A percentile compares a stretch with the other conserved stretches of the same genome.
Evolutionary conservation across 257 asterid genomes (phyloP).

Genomic region (Capsicum chinense): DNA sequence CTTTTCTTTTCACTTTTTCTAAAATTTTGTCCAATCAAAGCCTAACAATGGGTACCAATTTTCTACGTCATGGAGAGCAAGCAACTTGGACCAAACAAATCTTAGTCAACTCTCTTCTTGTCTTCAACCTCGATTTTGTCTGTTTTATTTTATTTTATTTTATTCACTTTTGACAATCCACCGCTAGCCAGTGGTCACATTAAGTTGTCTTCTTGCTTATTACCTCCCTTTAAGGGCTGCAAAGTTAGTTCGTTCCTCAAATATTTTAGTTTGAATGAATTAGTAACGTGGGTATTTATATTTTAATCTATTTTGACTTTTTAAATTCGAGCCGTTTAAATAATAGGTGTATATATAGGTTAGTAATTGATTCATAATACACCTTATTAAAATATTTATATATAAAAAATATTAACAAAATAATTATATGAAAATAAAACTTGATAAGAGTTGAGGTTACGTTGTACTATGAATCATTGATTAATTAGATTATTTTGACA

Average conservation of each 20-base stretch:
- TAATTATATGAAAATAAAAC: not conserved
- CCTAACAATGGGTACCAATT: conserved; percentile 43
- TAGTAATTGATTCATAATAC: too few species aligned
- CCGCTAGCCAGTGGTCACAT: not conserved
- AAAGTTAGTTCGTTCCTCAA: too few species aligned
- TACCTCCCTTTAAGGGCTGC: too few species aligned
- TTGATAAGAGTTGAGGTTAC: not conserved
- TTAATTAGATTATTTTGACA: not conserved
- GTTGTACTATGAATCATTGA: too few species aligned
- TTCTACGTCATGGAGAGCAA: conserved; percentile 49
- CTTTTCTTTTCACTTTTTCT: not conserved
- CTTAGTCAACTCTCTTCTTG: conserved; percentile 54
- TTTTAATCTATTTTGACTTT: too few species aligned
- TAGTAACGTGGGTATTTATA: too few species aligned
- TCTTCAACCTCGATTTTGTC: conserved; percentile 34
- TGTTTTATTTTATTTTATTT: not conserved
- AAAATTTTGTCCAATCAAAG: conserved; percentile 34
- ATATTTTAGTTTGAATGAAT: too few species aligned
- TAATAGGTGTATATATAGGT: too few species aligned
- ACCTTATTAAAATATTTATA: not conserved
- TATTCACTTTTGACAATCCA: not conserved
- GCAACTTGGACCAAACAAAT: conserved; percentile 50
- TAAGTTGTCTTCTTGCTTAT: too few species aligned
- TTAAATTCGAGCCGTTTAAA: too few species aligned
- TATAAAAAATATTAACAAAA: not conserved